phyloP scores from a whole-genome alignment of 805 yeast genomes.

The Metschnikowia dekortorum region DNA sequence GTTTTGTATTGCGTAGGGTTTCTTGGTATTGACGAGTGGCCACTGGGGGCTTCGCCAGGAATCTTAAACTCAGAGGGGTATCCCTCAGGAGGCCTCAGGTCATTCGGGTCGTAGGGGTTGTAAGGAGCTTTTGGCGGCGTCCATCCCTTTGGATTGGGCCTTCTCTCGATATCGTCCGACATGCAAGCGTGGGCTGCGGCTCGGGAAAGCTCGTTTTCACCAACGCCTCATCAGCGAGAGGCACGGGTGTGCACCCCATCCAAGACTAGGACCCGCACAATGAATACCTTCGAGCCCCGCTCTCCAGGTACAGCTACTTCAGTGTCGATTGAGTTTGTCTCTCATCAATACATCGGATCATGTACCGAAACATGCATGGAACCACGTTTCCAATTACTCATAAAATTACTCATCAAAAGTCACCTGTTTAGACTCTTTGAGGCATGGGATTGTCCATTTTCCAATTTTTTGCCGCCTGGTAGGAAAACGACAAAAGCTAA shows the following conservation, averaged over 20 bases:
- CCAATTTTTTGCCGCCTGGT: no score
- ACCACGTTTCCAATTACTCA: no score
- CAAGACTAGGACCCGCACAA: not conserved
- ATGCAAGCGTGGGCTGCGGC: not conserved
- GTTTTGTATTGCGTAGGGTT: slow-evolving; percentile 64
- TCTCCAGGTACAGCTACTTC: no score
- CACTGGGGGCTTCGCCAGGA: slow-evolving; percentile 56
- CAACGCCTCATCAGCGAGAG: no score
- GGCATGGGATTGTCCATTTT: no score
- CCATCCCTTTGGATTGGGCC: slow-evolving; percentile 80
- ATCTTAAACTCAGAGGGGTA: slow-evolving; percentile 77
- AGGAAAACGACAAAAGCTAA: no score
- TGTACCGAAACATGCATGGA: no score
- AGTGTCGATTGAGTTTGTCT: no score
- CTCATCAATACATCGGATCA: no score
- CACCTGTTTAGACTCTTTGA: no score
- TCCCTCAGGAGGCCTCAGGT: slow-evolving; percentile 74
- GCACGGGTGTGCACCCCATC: not conserved
- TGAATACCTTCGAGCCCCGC: no score
- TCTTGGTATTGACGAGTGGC: slow-evolving; percentile 56
- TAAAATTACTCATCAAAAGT: no score
- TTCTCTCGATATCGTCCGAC: slow-evolving; percentile 43
- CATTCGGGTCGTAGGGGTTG: slow-evolving; percentile 79
- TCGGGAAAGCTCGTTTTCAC: not conserved
- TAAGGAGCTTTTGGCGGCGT: slow-evolving; percentile 77